phyloP scores from a whole-genome alignment of 345 rosid species.

The Orychophragmus violaceus region DNA sequence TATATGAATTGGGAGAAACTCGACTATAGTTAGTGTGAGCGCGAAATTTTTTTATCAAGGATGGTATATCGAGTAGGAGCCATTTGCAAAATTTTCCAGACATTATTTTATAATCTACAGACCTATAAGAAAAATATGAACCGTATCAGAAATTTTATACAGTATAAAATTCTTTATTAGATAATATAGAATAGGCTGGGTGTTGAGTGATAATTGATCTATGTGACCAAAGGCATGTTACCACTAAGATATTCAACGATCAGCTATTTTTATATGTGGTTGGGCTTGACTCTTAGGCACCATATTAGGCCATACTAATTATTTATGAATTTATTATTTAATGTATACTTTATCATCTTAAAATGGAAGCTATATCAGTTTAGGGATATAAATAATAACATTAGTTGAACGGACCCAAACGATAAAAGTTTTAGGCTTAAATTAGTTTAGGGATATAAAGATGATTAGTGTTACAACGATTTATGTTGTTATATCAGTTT shows the following conservation, averaged over 20 bases:
- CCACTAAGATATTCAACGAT: conserved; percentile 12
- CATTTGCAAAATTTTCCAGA: background rate
- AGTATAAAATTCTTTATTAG: background rate
- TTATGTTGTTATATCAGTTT: too few species aligned
- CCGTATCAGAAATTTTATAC: background rate
- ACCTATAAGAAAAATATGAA: too few species aligned
- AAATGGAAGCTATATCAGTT: background rate
- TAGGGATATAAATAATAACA: background rate
- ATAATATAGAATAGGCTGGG: background rate
- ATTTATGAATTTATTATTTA: too few species aligned
- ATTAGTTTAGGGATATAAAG: too few species aligned
- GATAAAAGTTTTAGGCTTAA: too few species aligned
- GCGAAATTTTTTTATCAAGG: too few species aligned
- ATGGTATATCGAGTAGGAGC: background rate
- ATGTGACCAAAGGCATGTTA: conserved; percentile 19
- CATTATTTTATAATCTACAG: too few species aligned
- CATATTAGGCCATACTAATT: background rate
- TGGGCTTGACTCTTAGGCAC: conserved; percentile 21
- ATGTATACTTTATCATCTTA: background rate
- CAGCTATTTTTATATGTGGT: background rate
- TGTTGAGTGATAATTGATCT: conserved; percentile 16
- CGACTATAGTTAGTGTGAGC: too few species aligned
- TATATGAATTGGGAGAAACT: too few species aligned
- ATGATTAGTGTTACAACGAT: too few species aligned
- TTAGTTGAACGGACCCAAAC: background rate